A percentile compares a stretch with the other conserved stretches of the same genome.
Conservation (phyloP, 352 stramenopile genomes). For the Plasmopara halstedii region DNA sequence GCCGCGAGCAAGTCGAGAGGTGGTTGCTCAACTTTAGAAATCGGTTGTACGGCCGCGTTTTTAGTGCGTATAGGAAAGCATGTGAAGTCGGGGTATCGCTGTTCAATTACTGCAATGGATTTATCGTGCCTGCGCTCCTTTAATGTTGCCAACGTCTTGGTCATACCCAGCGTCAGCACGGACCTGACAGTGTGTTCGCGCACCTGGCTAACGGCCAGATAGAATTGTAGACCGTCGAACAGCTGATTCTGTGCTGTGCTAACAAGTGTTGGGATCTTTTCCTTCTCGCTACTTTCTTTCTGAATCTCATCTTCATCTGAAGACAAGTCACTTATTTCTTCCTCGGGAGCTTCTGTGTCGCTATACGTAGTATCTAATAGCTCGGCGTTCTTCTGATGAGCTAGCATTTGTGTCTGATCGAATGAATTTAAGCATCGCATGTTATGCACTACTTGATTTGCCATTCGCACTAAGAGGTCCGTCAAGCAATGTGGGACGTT, state of each 20-base stretch:
- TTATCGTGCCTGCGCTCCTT: slow-evolving; percentile 28
- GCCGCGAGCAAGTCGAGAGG: slow-evolving; percentile 25
- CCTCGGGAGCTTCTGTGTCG: slow-evolving; percentile 22
- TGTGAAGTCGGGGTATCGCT: slow-evolving; percentile 59
- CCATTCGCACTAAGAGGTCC: slow-evolving; percentile 22
- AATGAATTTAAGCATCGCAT: slow-evolving; percentile 14
- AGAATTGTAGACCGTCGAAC: slow-evolving; percentile 64
- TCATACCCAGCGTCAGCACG: slow-evolving; percentile 32
- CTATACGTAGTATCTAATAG: slow-evolving; percentile 16
- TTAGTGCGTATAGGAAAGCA: slow-evolving; percentile 25
- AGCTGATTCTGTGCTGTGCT: slow-evolving; percentile 20
- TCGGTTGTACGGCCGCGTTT: slow-evolving; percentile 3
- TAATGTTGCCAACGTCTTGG: slow-evolving; percentile 26
- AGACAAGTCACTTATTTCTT: slow-evolving; percentile 21
- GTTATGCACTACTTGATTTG: slow-evolving; percentile 23
- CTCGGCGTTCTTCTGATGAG: slow-evolving; percentile 24
- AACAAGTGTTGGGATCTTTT: not conserved
- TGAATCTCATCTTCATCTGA: slow-evolving; percentile 13
- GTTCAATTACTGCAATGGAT: slow-evolving; percentile 48
- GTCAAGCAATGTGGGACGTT: slow-evolving; percentile 22
- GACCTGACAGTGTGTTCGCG: slow-evolving; percentile 25
- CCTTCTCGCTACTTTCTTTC: slow-evolving; percentile 3
- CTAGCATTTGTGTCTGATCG: slow-evolving; percentile 19
- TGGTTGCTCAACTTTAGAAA: slow-evolving; percentile 4
- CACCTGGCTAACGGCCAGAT: slow-evolving; percentile 41